phyloP scores from a whole-genome alignment of 306 rosid genomes.

The Spatholobus suberectus region DNA sequence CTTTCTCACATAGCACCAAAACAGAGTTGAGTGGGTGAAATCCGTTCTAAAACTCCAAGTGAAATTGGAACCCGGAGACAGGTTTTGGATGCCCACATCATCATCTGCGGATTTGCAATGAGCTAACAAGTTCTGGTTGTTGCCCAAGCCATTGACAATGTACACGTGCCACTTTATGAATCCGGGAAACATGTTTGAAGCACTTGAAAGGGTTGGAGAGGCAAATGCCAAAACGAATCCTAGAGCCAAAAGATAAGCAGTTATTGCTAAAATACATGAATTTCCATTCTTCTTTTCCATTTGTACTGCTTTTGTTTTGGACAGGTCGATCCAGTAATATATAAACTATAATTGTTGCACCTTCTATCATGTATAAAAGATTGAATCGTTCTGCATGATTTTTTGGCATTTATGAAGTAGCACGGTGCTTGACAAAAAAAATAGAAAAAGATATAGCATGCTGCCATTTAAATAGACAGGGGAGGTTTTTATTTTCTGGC shows the following conservation, averaged over 20 bases:
- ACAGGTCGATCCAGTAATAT: background rate
- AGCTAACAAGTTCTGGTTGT: conserved; percentile 27
- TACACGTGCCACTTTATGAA: conserved; percentile 56
- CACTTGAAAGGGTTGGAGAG: conserved; percentile 16
- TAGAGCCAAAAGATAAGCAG: background rate
- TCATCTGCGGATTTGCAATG: conserved; percentile 51
- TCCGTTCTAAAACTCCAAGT: conserved; percentile 56
- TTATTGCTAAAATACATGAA: background rate
- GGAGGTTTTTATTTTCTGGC: background rate
- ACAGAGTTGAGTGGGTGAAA: conserved; percentile 44
- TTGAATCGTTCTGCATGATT: conserved; percentile 22
- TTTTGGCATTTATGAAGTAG: conserved; percentile 28
- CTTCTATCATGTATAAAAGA: background rate
- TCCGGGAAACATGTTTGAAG: conserved; percentile 30
- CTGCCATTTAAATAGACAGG: background rate
- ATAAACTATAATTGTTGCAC: background rate
- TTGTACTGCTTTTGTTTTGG: background rate
- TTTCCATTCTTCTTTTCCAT: conserved; percentile 3
- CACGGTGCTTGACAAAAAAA: background rate
- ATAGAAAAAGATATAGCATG: conserved; percentile 19
- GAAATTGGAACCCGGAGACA: conserved; percentile 41
- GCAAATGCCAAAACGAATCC: conserved; percentile 5
- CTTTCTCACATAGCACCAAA: conserved; percentile 46
- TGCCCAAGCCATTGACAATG: conserved; percentile 40
- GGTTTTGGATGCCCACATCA: conserved; percentile 33